Evolutionary conservation across 2,329 filamentous ascomycete genomes (phyloP).

Genomic region (Mollisiaceae sp.): DNA sequence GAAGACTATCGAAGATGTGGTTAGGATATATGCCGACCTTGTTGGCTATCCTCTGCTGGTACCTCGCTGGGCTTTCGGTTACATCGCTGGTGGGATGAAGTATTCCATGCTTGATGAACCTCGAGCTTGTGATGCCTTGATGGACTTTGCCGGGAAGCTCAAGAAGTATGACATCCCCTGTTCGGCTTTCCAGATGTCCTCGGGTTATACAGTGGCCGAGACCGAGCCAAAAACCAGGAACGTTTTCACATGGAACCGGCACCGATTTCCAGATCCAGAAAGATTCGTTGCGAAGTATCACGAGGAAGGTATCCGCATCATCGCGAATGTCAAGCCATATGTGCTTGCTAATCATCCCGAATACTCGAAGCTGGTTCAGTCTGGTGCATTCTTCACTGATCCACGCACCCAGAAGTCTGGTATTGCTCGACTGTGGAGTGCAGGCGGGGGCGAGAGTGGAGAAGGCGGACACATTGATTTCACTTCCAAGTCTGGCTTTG

Average conservation of each 20-base stretch:
- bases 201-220: slow-evolving; percentile 71
- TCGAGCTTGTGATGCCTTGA: slow-evolving; percentile 54
- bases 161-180: slow-evolving; percentile 56
- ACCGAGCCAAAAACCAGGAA: slow-evolving; percentile 71
- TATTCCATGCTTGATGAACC: slow-evolving; percentile 63
- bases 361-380: slow-evolving; percentile 63
- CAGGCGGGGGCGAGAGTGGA: slow-evolving; percentile 71
- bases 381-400: slow-evolving; percentile 68
- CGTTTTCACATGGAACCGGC: slow-evolving; percentile 73
- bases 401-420: slow-evolving; percentile 56
- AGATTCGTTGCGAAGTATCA: slow-evolving; percentile 67
- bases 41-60: slow-evolving; percentile 71
- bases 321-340: slow-evolving; percentile 78
- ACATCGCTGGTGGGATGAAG: slow-evolving; percentile 70
- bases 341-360: slow-evolving; percentile 70
- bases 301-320: slow-evolving; percentile 66
- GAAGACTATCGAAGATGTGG: slow-evolving; percentile 68
- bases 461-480: slow-evolving; percentile 77
- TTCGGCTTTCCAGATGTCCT: slow-evolving; percentile 49
- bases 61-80: slow-evolving; percentile 75
- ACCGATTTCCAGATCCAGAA: slow-evolving; percentile 72
- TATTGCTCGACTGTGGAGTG: slow-evolving; percentile 71
- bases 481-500: slow-evolving; percentile 67
- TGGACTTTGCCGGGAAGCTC: slow-evolving; percentile 38
- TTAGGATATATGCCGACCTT: slow-evolving; percentile 68